Conservation (phyloP, 2,329 filamentous ascomycete species). For the Sporothrix mexicana region DNA sequence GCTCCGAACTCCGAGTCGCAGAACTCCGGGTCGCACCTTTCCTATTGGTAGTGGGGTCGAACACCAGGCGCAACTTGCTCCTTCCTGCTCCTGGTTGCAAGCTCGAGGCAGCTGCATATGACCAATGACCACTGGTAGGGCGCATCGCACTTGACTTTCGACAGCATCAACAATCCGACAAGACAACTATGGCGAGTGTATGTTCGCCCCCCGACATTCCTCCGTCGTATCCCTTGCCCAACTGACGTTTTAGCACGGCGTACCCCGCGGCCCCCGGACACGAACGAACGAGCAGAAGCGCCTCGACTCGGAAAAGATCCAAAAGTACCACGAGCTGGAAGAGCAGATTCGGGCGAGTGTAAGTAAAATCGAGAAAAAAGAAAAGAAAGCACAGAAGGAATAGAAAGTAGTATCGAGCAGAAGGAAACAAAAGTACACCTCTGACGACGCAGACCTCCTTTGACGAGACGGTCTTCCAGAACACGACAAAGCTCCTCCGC, state of each 20-base stretch:
- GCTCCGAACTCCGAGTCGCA: too few relatives aligned
- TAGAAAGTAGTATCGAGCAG: not conserved
- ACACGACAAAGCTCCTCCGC: constrained; percentile 74
- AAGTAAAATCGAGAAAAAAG: constrained; percentile 29
- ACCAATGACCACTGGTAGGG: too few relatives aligned
- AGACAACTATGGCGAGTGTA: constrained; percentile 21
- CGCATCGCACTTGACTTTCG: not conserved
- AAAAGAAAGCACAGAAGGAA: not conserved
- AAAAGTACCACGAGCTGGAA: constrained; percentile 75
- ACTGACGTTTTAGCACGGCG: constrained; percentile 71
- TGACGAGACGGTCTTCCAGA: constrained; percentile 63
- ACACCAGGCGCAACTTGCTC: not conserved
- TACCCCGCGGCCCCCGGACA: constrained; percentile 69
- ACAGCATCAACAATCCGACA: not conserved
- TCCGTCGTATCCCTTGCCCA: not conserved
- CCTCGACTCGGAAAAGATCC: constrained; percentile 76
- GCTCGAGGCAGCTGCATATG: too few relatives aligned
- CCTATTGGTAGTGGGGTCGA: constrained; percentile 16
- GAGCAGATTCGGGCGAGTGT: constrained; percentile 71
- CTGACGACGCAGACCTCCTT: constrained; percentile 50
- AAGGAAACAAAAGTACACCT: not conserved
- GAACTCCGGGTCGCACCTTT: constrained; percentile 8
- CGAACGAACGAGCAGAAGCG: constrained; percentile 72
- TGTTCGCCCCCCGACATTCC: not conserved
- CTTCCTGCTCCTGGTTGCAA: too few relatives aligned